Percentiles rank a stretch among this genome's conserved stretches.
Evolutionary conservation across 176 grass and related monocot genomes (phyloP).

Genomic region (Hordeum vulgare): DNA sequence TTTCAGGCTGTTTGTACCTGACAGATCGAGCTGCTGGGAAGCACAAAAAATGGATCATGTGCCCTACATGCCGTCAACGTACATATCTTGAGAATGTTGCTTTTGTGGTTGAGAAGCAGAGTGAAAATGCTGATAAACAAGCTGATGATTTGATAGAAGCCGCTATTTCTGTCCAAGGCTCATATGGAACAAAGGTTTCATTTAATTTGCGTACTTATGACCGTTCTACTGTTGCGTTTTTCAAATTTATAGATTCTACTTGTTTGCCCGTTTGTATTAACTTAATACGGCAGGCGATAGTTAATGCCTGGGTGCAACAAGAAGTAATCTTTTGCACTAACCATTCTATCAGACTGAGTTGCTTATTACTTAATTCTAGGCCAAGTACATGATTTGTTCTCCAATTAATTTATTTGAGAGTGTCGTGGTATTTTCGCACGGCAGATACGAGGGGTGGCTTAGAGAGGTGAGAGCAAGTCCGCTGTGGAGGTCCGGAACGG

Average conservation of each 20-base stretch:
- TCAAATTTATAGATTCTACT: conserved; percentile 1
- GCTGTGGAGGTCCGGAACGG: no score
- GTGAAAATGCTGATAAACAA: conserved; percentile 31
- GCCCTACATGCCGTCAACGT: conserved; percentile 82
- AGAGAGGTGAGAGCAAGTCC: no score
- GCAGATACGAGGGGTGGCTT: no score
- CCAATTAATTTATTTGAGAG: conserved; percentile 7
- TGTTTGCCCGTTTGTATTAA: neutral
- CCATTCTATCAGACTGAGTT: neutral
- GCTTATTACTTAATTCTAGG: neutral
- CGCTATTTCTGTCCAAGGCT: conserved; percentile 65
- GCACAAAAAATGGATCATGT: conserved; percentile 83
- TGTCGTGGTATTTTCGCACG: no score
- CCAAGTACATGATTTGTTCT: neutral
- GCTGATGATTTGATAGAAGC: conserved; percentile 50
- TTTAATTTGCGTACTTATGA: conserved; percentile 17
- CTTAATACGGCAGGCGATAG: neutral
- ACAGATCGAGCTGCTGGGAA: conserved; percentile 61
- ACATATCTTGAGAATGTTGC: conserved; percentile 86
- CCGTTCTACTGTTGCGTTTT: neutral
- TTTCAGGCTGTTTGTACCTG: conserved; percentile 80
- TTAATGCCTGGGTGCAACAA: neutral
- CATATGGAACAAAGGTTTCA: conserved; percentile 90
- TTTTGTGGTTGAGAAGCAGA: conserved; percentile 75
- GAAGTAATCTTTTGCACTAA: neutral